A percentile compares a stretch with the other conserved stretches of the same genome.
Evolutionary conservation across 1,284 basidiomycete genomes (phyloP).

Genomic region (Apiotrichum laibachii): DNA sequence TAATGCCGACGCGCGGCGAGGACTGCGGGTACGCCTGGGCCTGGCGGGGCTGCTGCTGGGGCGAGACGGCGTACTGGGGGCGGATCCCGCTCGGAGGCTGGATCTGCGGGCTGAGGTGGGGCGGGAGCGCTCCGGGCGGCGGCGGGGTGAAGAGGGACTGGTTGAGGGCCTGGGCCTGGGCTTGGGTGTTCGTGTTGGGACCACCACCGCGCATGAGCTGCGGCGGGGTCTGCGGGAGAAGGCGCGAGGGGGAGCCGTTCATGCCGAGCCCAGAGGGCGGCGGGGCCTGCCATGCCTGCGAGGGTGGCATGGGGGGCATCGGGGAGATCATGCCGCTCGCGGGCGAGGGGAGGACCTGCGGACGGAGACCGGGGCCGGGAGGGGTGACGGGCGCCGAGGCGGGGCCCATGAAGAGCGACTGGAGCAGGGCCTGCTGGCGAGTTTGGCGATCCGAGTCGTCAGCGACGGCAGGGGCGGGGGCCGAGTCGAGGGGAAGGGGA

Average conservation of each 20-base stretch:
- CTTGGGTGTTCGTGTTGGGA: no score
- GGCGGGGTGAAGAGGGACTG: no score
- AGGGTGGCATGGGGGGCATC: constrained; percentile 12
- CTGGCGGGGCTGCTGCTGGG: neutral
- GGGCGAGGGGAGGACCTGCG: neutral
- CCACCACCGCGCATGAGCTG: neutral
- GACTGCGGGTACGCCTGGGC: neutral
- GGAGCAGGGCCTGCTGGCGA: constrained; percentile 18
- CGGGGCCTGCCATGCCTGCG: constrained; percentile 8
- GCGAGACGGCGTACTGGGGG: neutral
- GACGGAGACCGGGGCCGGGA: neutral
- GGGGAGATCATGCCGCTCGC: constrained; percentile 16
- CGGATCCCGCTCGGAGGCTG: neutral
- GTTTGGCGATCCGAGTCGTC: constrained; percentile 2
- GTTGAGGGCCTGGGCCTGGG: no score
- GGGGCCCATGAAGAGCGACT: constrained; percentile 11
- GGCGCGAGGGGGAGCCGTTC: neutral
- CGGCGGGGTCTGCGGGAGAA: neutral
- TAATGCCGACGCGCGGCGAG: neutral
- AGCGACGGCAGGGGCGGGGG: neutral
- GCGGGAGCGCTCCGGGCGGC: no score
- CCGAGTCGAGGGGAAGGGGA: neutral
- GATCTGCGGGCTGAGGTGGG: neutral
- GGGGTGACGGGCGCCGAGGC: neutral
- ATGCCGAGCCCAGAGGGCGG: neutral